Percentiles rank a stretch among this genome's conserved stretches.
Evolutionary conservation across 257 asterid species (phyloP).

Genomic region (Rauvolfia tetraphylla): DNA sequence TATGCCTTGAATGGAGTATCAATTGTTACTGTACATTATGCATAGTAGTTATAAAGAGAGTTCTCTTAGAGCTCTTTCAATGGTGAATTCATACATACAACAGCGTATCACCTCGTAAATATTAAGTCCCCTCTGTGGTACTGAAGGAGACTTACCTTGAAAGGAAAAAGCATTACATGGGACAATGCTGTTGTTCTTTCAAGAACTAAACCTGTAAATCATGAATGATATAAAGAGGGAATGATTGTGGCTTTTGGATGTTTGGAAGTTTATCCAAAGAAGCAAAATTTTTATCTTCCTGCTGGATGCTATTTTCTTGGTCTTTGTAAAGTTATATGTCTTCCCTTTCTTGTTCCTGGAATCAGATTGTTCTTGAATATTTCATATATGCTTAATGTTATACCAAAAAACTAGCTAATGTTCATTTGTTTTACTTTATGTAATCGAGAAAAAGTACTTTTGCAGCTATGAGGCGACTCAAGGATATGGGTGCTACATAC

Average conservation of each 20-base stretch:
- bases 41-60: background rate
- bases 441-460: background rate
- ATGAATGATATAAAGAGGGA: too few relatives aligned
- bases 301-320: background rate
- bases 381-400: background rate
- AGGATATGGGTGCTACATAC: conserved; percentile 84
- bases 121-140: background rate
- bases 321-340: background rate
- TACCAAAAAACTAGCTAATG: background rate
- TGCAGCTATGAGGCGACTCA: conserved; percentile 84
- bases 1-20: background rate
- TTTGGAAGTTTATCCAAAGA: background rate
- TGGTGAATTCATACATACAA: background rate
- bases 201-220: conserved; percentile 2
- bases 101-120: background rate
- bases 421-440: background rate
- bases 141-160: background rate
- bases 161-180: background rate
- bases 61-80: background rate
- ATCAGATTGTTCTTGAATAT: background rate
- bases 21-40: background rate
- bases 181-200: background rate
- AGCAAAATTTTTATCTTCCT: background rate
- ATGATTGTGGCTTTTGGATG: background rate
- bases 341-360: background rate